Conservation (phyloP, 2,329 filamentous ascomycete species). For the Colletotrichum abscissum region DNA sequence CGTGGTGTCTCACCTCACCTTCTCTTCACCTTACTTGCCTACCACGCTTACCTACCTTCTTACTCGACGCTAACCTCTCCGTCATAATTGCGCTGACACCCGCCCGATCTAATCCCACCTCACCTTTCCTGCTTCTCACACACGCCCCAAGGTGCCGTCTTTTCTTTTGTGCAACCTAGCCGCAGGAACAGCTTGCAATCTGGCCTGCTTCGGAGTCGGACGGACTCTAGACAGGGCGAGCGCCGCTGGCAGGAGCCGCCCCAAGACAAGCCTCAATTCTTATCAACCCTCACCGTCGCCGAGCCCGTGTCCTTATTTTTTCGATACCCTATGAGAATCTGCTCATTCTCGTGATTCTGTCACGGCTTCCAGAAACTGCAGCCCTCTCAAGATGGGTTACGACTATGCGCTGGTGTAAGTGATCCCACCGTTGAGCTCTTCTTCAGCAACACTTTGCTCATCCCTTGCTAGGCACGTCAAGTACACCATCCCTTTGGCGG, state of each 20-base stretch:
- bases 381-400: slow-evolving; percentile 59
- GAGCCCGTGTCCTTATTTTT: not conserved
- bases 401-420: slow-evolving; percentile 73
- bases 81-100: slow-evolving; percentile 25
- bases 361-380: not conserved
- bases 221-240: not conserved
- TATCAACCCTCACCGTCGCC: not conserved
- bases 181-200: not conserved
- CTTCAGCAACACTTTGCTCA: not conserved
- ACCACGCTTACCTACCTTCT: not conserved
- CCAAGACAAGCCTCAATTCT: not conserved
- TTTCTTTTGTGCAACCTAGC: not conserved
- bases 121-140: not conserved
- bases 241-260: not conserved
- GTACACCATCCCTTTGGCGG: slow-evolving; percentile 74
- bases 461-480: slow-evolving; percentile 64
- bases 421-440: not conserved
- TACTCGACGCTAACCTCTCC: not conserved
- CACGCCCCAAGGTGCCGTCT: not conserved
- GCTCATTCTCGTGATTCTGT: not conserved
- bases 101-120: not conserved
- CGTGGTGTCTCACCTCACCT: not conserved
- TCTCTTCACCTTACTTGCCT: not conserved
- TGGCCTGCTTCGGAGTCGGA: not conserved
- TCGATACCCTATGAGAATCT: not conserved